A percentile compares a stretch with the other conserved stretches of the same genome.
Evolutionary conservation across 148 eudicot species (phyloP).

Genomic region (Spergularia bocconei): DNA sequence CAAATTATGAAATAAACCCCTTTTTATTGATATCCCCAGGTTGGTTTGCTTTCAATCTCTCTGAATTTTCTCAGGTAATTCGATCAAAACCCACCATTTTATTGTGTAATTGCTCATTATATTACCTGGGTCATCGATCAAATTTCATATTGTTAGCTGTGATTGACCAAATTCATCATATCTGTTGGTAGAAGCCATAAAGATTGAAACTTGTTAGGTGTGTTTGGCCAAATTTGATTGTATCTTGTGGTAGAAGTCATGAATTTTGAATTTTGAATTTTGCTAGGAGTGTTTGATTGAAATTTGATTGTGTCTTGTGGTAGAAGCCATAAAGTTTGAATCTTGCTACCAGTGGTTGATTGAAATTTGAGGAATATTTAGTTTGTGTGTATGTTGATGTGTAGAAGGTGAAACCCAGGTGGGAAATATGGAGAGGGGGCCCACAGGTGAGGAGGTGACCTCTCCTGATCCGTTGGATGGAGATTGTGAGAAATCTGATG

Average conservation of each 20-base stretch:
- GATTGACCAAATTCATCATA: no score
- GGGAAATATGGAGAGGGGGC: constrained; percentile 53
- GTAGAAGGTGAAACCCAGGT: constrained; percentile 18
- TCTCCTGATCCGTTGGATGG: constrained; percentile 31
- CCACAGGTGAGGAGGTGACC: constrained; percentile 24
- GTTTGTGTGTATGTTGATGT: constrained; percentile 5
- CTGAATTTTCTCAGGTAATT: constrained; percentile 6
- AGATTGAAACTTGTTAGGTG: not conserved
- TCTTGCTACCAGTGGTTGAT: not conserved
- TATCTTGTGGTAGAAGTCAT: not conserved
- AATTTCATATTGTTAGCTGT: not conserved
- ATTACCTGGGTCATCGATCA: not conserved
- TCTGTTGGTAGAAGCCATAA: not conserved
- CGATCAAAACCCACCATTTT: constrained; percentile 11
- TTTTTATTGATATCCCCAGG: not conserved
- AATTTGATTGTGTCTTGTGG: not conserved
- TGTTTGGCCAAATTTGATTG: not conserved
- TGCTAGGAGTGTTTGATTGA: not conserved
- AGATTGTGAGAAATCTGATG: constrained; percentile 37
- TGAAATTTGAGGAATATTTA: not conserved
- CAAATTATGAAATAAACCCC: not conserved
- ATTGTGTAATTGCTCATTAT: not conserved
- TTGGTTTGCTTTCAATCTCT: constrained; percentile 5
- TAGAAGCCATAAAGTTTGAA: not conserved
- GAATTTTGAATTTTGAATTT: not conserved